These are phyloP conservation scores for Lasiodiplodia sp. DNA, from an alignment of 2,329 filamentous ascomycete species.

Conservation along the genomic window DNA sequence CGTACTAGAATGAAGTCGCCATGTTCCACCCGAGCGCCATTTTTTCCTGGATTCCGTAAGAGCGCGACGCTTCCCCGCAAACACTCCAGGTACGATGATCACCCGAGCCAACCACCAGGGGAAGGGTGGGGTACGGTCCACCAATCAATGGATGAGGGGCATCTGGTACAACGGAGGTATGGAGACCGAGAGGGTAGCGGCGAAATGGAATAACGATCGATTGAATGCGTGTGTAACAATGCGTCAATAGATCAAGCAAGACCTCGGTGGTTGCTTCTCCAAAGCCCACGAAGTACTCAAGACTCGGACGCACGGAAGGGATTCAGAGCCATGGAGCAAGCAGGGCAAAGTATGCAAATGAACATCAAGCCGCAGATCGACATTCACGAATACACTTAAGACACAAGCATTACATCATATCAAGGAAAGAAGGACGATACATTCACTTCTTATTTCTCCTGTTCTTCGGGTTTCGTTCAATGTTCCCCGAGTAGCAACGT, in stretches of 20 bases:
- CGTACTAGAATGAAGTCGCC: not conserved
- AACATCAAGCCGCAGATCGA: not conserved
- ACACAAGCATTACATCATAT: not conserved
- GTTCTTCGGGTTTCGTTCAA: not conserved
- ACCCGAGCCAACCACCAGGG: conserved; percentile 10
- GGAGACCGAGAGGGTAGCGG: not conserved
- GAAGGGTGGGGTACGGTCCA: not conserved
- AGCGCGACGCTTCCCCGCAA: conserved; percentile 20
- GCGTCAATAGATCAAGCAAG: not conserved
- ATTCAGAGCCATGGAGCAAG: not conserved
- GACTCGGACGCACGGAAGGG: not conserved
- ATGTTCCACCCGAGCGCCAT: not conserved
- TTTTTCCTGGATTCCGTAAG: not conserved
- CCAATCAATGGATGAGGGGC: conserved; percentile 6
- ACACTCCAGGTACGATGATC: conserved; percentile 18
- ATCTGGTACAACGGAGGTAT: not conserved
- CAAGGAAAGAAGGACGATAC: not conserved
- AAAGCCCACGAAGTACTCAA: not conserved
- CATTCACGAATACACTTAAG: not conserved
- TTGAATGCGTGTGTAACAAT: not conserved
- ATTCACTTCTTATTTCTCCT: not conserved
- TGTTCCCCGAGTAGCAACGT: not conserved
- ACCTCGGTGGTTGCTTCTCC: not conserved
- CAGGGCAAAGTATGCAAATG: not conserved
- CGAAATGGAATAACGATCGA: not conserved